Base-by-base conservation (phyloP, 2,329 filamentous ascomycete species). In the Colletotrichum scovillei region DNA sequence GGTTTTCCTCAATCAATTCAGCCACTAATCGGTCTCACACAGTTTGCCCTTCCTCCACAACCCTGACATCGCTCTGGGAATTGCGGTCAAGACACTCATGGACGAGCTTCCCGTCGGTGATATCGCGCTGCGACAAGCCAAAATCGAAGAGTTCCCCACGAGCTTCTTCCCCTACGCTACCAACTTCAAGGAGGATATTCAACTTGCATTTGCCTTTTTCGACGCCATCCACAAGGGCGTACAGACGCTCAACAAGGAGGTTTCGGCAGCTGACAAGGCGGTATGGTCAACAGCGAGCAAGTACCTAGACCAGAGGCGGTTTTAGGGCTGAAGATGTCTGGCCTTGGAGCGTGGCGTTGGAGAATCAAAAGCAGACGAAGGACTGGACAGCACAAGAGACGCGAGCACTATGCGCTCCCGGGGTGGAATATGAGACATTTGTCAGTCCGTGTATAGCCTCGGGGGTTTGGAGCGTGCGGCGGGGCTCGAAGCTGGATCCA, bases 1-100 rank as follows among this genome's bases (percentile, higher is more conserved):
- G 63, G 30, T 55, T 65, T 7, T 24, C 38, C 72, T 7, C 7
- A 55, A 5, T 2, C 69, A 76, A 81, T 76, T 77, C 59, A 56
- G 28, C 30, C 63, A 52, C 64, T 78, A 57, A 75, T 66, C 9
- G 38, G 14, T 60, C 38, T 42, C 16, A 19, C 4, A 4, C 68
- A 91, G 89, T 67, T 84, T 95, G 4, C 93, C 93, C 9, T 94
- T 95, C 80, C 83, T 90, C 24, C 85, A 88, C 22, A 91, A 94
- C 75, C 91, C 92, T 12, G 93, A 95, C 78, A 92, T 94, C 60
- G 92, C 91, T 14, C 88, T 97, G 42, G 93, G 92, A 32, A 94
- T 97, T 74, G 93, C 94, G 1, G 91, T 95, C 53, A 94, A 95
- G 82, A 94, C 93, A 9, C 94, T 94, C 79, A 88, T 95, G 26